These are phyloP conservation scores for Nigrospora osmanthi DNA, from an alignment of 2,329 filamentous ascomycete species.

Conservation along the genomic window DNA sequence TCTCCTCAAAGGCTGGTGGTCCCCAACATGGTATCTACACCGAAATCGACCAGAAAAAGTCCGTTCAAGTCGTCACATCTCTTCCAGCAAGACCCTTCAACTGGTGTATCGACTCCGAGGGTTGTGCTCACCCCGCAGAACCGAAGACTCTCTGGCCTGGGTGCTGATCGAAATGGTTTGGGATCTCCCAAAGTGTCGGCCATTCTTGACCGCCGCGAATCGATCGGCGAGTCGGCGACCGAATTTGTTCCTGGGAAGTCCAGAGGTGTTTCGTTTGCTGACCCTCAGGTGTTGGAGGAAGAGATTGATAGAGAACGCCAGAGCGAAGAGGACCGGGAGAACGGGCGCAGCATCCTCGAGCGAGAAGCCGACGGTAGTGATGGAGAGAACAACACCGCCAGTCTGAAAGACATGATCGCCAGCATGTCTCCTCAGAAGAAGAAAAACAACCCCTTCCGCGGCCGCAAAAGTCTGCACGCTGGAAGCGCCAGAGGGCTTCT, in stretches of 20 bases:
- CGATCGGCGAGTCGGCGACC: constrained; percentile 59
- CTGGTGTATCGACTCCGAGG: constrained; percentile 52
- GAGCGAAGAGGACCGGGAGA: constrained; percentile 55
- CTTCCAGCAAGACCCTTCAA: constrained; percentile 26
- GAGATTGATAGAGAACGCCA: constrained; percentile 56
- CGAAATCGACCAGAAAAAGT: constrained; percentile 12
- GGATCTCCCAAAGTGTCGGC: constrained; percentile 69
- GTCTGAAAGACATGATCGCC: constrained; percentile 69
- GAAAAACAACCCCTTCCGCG: constrained; percentile 38
- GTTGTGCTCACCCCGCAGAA: constrained; percentile 55
- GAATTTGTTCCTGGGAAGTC: constrained; percentile 51
- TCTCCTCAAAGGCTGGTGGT: constrained; percentile 38
- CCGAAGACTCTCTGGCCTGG: constrained; percentile 58
- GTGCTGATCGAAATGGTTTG: constrained; percentile 61
- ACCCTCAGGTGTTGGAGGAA: constrained; percentile 53
- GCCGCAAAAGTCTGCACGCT: constrained; percentile 69
- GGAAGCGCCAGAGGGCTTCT: constrained; percentile 67
- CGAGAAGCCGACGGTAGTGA: constrained; percentile 41
- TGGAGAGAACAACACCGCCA: constrained; percentile 56
- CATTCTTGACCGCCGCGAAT: constrained; percentile 62
- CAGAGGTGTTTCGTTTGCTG: constrained; percentile 53
- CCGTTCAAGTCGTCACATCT: constrained; percentile 27
- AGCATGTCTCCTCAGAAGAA: constrained; percentile 70
- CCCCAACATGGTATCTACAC: constrained; percentile 8
- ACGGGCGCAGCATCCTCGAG: constrained; percentile 46